Evolutionary conservation across 1,284 basidiomycete species (phyloP), one percentile per base, ranked within the genome.

Genomic region (Melampsora abietis-canadensis): DNA sequence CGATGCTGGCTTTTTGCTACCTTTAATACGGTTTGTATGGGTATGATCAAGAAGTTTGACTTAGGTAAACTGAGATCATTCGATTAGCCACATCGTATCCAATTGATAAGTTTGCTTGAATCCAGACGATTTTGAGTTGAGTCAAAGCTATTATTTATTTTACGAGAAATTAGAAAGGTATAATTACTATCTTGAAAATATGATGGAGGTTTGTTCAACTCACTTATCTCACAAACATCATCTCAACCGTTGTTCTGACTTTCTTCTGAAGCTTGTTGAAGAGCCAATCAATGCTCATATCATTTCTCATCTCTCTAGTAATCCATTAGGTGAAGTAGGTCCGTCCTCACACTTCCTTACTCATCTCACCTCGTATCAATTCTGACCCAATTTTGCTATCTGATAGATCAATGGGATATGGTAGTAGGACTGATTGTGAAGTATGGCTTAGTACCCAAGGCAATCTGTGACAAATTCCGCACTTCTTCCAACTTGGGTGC

Each of bases 151-250:
- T 82, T 85, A 94, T 21, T 94, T 92, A 86, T 94, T 95, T 85
- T 94, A 89, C 85, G 92, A 95, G 83, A 94, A 94, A 84, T 86
- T 96, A 66, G 94, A 96, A 85, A 96, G 96, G 83, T 86, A 89
- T 69, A 97, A 98, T 84, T 94, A 91, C 84, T 96, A 91, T 82
- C 88, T 98, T 27, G 94, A 98, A 83, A 84, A 88, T 64, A 87
- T 90, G 76, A 91, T 98, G 78, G 86, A 95, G 8, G 69, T 73
- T 7, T 65, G 61, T 65, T 34, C 7, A 8, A 19, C 8, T 8
- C 6, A 44, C 10, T 40, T 61, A 31, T 60, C 54, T 34, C 14
- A 44, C 34, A 34, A 34, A 21, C 37, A 15, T 57, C n/a, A n/a
- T n/a, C n/a, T n/a, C n/a, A n/a, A n/a, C n/a, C 54, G 34, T 34